Evolutionary conservation across 371 early-diverging fungal species (phyloP).

Genomic region (Saksenaea oblongispora): DNA sequence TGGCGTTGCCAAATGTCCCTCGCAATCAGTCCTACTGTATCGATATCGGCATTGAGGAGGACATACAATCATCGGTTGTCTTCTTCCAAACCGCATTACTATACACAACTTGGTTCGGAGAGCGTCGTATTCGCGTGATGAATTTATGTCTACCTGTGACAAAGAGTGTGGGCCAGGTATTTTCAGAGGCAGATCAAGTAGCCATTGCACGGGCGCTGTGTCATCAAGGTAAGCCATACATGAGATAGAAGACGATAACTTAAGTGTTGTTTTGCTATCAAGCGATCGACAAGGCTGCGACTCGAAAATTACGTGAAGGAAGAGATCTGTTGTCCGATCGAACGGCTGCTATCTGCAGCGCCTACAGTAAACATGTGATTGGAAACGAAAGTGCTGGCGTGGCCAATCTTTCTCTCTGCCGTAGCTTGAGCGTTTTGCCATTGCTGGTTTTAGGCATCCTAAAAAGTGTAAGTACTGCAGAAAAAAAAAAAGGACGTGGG

Average conservation of each 20-base stretch:
- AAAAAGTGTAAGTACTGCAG: constrained; percentile 50
- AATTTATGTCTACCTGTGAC: constrained; percentile 82
- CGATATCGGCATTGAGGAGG: constrained; percentile 77
- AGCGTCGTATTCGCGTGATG: constrained; percentile 84
- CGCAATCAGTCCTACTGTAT: constrained; percentile 86
- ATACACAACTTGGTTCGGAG: constrained; percentile 72
- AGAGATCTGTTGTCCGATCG: constrained; percentile 71
- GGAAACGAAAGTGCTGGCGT: constrained; percentile 51
- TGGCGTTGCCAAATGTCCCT: constrained; percentile 85
- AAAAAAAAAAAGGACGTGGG: background rate
- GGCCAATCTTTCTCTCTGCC: constrained; percentile 63
- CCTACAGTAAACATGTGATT: constrained; percentile 64
- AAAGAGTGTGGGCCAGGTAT: constrained; percentile 68
- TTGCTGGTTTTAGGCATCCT: constrained; percentile 63
- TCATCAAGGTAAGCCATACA: constrained; percentile 63
- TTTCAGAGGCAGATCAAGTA: constrained; percentile 67
- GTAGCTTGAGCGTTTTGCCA: constrained; percentile 72
- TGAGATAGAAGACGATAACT: background rate
- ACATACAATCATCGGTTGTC: constrained; percentile 60
- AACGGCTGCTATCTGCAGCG: constrained; percentile 62
- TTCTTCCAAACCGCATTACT: constrained; percentile 90
- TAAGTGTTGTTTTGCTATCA: background rate
- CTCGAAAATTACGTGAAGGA: constrained; percentile 75
- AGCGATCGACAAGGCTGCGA: constrained; percentile 69
- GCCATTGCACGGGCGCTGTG: constrained; percentile 64